Evolutionary conservation across 2,329 filamentous ascomycete genomes (phyloP).

Genomic region (Fusarium pseudoanthophilum): DNA sequence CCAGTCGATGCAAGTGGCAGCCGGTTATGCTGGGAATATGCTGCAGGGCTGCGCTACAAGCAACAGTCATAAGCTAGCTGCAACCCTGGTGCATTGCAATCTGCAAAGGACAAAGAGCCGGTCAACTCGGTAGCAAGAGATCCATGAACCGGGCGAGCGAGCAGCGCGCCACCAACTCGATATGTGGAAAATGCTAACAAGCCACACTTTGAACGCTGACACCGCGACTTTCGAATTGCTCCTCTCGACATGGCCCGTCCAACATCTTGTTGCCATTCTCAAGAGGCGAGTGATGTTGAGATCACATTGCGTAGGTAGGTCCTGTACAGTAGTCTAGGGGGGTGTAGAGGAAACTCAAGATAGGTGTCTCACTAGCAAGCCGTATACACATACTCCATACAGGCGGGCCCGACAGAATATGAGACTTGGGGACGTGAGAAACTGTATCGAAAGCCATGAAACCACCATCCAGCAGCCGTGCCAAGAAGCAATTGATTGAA

Average conservation of each 20-base stretch:
- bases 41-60: constrained; percentile 38
- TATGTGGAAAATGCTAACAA: constrained; percentile 28
- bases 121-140: constrained; percentile 14
- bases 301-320: constrained; percentile 14
- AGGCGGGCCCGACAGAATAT: neutral
- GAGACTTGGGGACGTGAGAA: neutral
- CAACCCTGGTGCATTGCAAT: constrained; percentile 26
- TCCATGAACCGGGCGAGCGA: constrained; percentile 17
- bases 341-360: constrained; percentile 1
- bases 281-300: constrained; percentile 25
- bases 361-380: constrained; percentile 24
- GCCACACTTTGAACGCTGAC: constrained; percentile 29
- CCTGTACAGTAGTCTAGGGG: constrained; percentile 1
- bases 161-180: constrained; percentile 34
- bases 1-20: constrained; percentile 32
- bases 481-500: constrained; percentile 22
- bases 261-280: constrained; percentile 24
- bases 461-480: constrained; percentile 9
- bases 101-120: constrained; percentile 30
- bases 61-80: constrained; percentile 28
- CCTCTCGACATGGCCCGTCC: neutral
- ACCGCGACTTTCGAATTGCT: constrained; percentile 16
- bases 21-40: constrained; percentile 17
- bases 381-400: neutral
- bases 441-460: constrained; percentile 11